Evolutionary conservation across 1,284 basidiomycete genomes (phyloP), one percentile per base, ranked within the genome.

Genomic region (Irpex lacteus): DNA sequence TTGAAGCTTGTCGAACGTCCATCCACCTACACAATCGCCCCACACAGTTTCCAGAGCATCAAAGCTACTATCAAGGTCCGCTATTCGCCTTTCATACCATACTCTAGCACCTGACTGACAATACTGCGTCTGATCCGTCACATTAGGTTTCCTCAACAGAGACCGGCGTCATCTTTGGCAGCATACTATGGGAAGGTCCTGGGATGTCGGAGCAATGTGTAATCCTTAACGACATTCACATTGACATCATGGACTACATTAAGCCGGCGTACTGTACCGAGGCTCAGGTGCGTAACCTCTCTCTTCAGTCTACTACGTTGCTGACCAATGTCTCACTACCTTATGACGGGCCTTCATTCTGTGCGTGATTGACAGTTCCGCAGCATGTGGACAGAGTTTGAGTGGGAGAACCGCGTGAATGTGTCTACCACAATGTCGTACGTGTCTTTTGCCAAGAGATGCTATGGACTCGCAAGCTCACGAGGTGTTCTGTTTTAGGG

Each of bases 221-320:
- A 47, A 96, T 99, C 59, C 78, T 98, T 72, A 98, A 96, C 76
- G 97, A 98, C 78, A 96, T 98, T 65, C 96, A 98, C 78, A 95
- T 98, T 69, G 98, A 99, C 77, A 98, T 99, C 70, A 97, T 99
- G 93, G 97, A 98, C 77, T 99, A 98, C 78, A 99, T 99, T 81
- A 95, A 98, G 76, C 96, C 97, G 0, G 95, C 96, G 3, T 94
- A 94, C 73, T 98, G 96, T 78, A 98, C 91, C 65, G 97, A 99
- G 77, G 89, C 92, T 37, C 94, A 97, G 86, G 94, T 94, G 73
- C 65, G 84, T 73, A 26, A n/a, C 13, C 18, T 26, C 26, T 61
- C 40, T 47, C 40, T 47, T 0, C 15, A 47, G 11, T 15, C 13
- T 47, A 5, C 13, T 47, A 49, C 32, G 18, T 38, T 8, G 57